Percentiles rank a stretch among this genome's conserved stretches.
These are phyloP conservation scores for Coix lacrymajobi DNA, from an alignment of 176 grass and related monocot species.

Conservation along the genomic window DNA sequence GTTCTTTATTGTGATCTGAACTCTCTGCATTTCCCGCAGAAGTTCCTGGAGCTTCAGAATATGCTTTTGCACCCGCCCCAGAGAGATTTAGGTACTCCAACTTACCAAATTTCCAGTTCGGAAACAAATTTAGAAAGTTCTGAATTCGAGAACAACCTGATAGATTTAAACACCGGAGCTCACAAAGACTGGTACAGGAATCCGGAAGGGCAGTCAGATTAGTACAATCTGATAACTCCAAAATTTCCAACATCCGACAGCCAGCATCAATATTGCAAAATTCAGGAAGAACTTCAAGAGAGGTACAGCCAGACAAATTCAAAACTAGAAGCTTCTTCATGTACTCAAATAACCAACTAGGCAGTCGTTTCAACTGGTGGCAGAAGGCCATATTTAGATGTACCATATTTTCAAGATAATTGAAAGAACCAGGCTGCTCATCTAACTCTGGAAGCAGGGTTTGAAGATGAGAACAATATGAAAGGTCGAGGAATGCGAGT, in stretches of 20 bases:
- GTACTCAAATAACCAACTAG: background rate
- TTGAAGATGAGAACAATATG: background rate
- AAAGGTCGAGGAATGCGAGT: background rate
- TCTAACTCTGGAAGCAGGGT: background rate
- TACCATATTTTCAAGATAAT: background rate
- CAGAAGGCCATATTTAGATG: background rate
- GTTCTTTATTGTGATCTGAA: background rate
- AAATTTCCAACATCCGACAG: background rate
- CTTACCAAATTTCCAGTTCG: background rate
- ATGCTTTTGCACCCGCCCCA: background rate
- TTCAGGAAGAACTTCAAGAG: background rate
- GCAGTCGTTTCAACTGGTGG: background rate
- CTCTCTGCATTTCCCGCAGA: background rate
- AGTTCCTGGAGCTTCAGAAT: background rate
- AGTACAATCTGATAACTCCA: background rate
- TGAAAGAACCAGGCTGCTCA: too few species aligned
- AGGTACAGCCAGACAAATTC: background rate
- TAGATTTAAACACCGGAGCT: background rate
- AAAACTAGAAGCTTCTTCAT: background rate
- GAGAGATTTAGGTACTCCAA: constrained; percentile 3
- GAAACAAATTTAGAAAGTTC: background rate
- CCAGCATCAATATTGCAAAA: background rate
- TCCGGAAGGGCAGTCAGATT: background rate
- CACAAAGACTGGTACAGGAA: background rate
- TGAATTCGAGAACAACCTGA: background rate